These are phyloP conservation scores for Leucosporidium yakuticum DNA, from an alignment of 768 basidiomycete genomes.

Conservation along the genomic window DNA sequence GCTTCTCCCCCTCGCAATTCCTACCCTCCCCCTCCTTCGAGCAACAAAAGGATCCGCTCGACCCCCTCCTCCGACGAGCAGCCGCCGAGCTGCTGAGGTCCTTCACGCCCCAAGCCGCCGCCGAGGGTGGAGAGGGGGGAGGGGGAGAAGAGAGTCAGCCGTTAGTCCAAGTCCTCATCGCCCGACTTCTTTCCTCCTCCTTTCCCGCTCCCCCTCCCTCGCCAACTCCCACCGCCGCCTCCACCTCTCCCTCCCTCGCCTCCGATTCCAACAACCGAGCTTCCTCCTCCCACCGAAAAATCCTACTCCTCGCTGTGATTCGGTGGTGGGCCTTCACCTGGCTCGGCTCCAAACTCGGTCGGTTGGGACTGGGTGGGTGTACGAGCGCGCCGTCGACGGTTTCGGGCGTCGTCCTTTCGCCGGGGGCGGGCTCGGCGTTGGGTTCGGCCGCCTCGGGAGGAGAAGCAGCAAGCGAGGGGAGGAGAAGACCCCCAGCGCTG, in stretches of 20 bases:
- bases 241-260: no score
- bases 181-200: not conserved
- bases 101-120: no score
- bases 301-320: not conserved
- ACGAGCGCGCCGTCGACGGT: not conserved
- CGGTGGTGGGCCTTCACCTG: slow-evolving; percentile 1
- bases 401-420: not conserved
- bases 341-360: not conserved
- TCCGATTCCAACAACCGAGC: no score
- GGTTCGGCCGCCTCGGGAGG: no score
- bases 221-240: no score
- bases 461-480: no score
- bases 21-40: not conserved
- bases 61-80: no score
- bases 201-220: not conserved
- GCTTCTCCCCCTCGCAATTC: not conserved
- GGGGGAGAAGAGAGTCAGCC: not conserved
- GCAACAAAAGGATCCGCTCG: no score
- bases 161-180: not conserved
- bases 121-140: no score
- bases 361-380: not conserved
- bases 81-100: no score
- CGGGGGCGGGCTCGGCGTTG: not conserved
- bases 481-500: not conserved
- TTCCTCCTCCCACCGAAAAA: not conserved